Evolutionary conservation across 306 rosid species (phyloP), one percentile per base, ranked within the genome.

Genomic region (Datisca glomerata): DNA sequence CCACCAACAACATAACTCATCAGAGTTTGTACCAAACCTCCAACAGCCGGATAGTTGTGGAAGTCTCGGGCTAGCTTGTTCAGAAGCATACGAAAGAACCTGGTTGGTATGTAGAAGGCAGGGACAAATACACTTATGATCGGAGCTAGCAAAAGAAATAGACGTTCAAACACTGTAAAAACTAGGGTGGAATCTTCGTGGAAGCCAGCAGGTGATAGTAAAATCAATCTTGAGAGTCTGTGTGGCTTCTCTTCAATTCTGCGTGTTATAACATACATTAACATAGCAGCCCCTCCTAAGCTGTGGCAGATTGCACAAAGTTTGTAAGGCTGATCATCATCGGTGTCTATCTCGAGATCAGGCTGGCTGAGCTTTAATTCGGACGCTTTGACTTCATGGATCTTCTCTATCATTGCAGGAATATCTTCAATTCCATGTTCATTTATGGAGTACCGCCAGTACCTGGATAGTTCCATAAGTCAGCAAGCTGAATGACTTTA

Each of bases 361-460:
- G 85, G 85, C 22, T 76, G 79, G 66, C 68, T 57, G 39, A 87
- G 76, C 69, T 56, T 74, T 60, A 87, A 58, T 65, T 82, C 94
- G 11, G 73, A 57, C 31, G 76, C 71, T 66, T 87, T 87, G 11
- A 87, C 85, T 62, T 79, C 19, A 32, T 87, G 76, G 43, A 87
- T 82, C 64, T 82, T 87, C 67, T 79, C 94, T 45, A 87, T 67
- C 80, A 87, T 61, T 22, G 94, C 93, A 21, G 94, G 93, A 65
- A 87, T 74, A 55, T 87, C 96, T 72, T 79, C 63, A n/a, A 79
- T 82, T 37, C 82, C 96, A 21, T 82, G 94, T 66, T 87, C 96
- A 47, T 87, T 87, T 47, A 87, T 67, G 49, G 96, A 87, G 65
- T 87, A 87, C 39, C 57, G 61, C 96, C 96, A 87, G 50, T 87